Evolutionary conservation across 176 grass and related monocot genomes (phyloP), one percentile per base, ranked within the genome.

Genomic region (Lolium perenne): DNA sequence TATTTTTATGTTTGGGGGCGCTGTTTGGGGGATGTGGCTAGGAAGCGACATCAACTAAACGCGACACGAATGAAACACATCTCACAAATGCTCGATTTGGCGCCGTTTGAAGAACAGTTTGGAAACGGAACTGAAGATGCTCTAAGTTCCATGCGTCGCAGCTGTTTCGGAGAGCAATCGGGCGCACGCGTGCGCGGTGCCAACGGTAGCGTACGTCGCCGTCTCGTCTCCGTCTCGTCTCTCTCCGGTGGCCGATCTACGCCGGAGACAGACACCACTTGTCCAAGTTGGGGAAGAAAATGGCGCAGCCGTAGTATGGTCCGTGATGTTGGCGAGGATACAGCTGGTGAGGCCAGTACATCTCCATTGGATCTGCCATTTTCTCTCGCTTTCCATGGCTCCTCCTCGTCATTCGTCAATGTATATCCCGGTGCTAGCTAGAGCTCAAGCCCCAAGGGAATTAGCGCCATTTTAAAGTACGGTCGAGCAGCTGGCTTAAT

Each of bases 401-500:
- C 14, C 14, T 59, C 15, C 7, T 64, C 54, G 74, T 84, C 87
- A 41, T 35, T 35, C 32, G 32, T 35, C 32, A 35, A 25, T 57
- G 74, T 45, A 43, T 43, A 43, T 77, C 20, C 8, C 17, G 26
- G 47, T 15, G 56, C 35, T 61, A 81, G 82, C 60, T 86, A 40
- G 53, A 68, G 77, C 50, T 86, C 41, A 3, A 35, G 32, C 32
- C 32, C 32, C 32, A 35, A 7, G 18, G 54, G 20, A 7, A 45
- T 26, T 49, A 29, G 10, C 82, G 3, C 6, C 65, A 47, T 83
- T 90, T 83, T 86, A 56, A 83, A 83, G 80, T 84, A 91, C 48
- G 21, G 38, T 56, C 1, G 6, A 41, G 1, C 66, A 66, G 84
- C 80, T 58, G 79, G 73, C 63, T 8, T 6, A 41, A 79, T 51